Conservation (phyloP, 2,329 filamentous ascomycete genomes). For the Mycosphaerella sp. region DNA sequence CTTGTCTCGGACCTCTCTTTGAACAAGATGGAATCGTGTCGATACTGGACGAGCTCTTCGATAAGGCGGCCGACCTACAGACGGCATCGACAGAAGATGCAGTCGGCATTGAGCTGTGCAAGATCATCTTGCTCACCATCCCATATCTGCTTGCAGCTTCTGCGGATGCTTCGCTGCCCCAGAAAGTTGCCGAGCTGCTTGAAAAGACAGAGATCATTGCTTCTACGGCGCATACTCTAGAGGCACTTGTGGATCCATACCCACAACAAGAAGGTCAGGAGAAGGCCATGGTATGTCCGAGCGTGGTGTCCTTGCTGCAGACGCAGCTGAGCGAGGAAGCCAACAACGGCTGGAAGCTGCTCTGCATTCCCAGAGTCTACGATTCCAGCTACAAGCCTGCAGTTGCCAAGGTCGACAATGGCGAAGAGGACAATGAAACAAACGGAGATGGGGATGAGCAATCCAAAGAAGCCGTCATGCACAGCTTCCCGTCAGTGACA, state of each 20-base stretch:
- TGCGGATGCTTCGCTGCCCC: constrained; percentile 53
- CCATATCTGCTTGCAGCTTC: constrained; percentile 79
- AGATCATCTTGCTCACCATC: constrained; percentile 90
- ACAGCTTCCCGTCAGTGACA: constrained; percentile 66
- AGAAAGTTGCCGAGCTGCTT: constrained; percentile 70
- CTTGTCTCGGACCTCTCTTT: constrained; percentile 73
- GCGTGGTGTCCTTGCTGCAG: constrained; percentile 74
- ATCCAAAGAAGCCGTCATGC: constrained; percentile 47
- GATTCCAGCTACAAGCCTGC: constrained; percentile 30
- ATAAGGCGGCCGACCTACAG: constrained; percentile 83
- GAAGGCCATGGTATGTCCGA: constrained; percentile 58
- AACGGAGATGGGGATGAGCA: constrained; percentile 59
- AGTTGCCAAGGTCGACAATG: constrained; percentile 14
- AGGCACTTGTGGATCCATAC: constrained; percentile 81
- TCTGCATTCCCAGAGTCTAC: constrained; percentile 55
- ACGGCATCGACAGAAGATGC: constrained; percentile 87
- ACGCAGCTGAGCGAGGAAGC: constrained; percentile 77
- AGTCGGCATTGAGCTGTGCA: constrained; percentile 76
- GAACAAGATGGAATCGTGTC: constrained; percentile 81
- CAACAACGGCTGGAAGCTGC: constrained; percentile 65
- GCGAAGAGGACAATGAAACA: constrained; percentile 28
- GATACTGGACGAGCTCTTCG: constrained; percentile 83
- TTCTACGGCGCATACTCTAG: constrained; percentile 76
- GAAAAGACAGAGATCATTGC: constrained; percentile 95
- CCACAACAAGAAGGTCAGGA: constrained; percentile 52